Evolutionary conservation across 352 stramenopile genomes (phyloP), one percentile per base, ranked within the genome.

Genomic region (Globisporangium spiculum): DNA sequence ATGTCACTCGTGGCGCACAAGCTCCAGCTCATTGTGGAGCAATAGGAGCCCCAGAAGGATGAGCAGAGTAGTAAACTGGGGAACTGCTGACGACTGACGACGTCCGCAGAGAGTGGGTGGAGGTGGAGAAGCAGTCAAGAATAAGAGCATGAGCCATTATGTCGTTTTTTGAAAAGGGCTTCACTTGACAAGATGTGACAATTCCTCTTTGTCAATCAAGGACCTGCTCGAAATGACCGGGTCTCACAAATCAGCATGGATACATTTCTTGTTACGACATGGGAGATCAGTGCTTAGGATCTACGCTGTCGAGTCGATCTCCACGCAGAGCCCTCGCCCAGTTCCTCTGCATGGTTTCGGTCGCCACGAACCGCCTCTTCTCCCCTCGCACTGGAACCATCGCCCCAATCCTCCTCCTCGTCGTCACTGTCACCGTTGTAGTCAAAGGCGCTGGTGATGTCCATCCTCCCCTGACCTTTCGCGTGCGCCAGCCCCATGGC

Each of bases 251-350:
- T 46, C 50, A 55, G 20, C 50, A 55, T 30, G 50, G 50, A n/a
- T 55, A 30, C 50, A 30, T 55, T 55, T 30, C 36, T 41, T 16
- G 14, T 55, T 12, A 7, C n/a, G 3, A 55, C 8, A 30, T 30
- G 22, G 38, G 38, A 46, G 38, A 20, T 46, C 38, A 14, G 38
- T 46, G 12, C 38, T 46, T 14, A 6, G 38, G 12, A 46, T 41
- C 26, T 60, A 62, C 32, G 30, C 22, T 48, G 57, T 63, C 41
- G 63, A 63, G 41, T 63, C 63, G 16, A 54, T 58, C 44, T 66
- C 44, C 65, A 70, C 18, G 44, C 65, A n/a, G 41, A 54, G 20
- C n/a, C 65, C 4, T 66, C 65, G 5, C 18, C 14, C 20, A 5
- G 0, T 22, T 32, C 41, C 14, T 48, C 48, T 60, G 24, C 1